Evolutionary conservation across 371 early-diverging fungal genomes (phyloP).

Genomic region (Mortierella sp.): DNA sequence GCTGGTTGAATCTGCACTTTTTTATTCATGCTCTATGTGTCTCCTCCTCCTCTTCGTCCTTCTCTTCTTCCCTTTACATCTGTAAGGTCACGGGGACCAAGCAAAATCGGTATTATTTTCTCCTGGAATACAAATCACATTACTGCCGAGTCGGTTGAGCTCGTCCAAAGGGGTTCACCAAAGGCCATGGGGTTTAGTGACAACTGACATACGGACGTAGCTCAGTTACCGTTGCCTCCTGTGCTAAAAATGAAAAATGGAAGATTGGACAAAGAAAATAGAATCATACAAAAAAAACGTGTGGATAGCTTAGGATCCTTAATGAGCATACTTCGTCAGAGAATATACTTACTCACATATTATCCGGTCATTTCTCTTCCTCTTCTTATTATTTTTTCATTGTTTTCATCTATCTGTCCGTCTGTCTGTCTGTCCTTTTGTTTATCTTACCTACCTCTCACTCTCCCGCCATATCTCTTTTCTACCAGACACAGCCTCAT

Average conservation of each 20-base stretch:
- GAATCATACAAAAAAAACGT: too few relatives aligned
- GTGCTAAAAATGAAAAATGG: neutral
- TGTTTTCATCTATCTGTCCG: neutral
- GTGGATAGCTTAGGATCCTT: too few relatives aligned
- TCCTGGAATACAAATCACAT: neutral
- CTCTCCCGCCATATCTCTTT: too few relatives aligned
- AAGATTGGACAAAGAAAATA: too few relatives aligned
- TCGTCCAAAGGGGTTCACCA: constrained; percentile 1
- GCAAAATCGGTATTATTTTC: neutral
- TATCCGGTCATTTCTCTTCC: neutral
- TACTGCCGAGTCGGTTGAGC: neutral
- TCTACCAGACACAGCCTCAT: too few relatives aligned
- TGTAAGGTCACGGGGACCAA: neutral
- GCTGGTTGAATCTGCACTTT: neutral
- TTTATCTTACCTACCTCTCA: neutral
- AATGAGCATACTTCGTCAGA: too few relatives aligned
- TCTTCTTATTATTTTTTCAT: neutral
- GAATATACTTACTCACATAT: neutral
- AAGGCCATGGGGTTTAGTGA: neutral
- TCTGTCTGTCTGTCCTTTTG: neutral
- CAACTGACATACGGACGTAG: neutral
- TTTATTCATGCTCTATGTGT: neutral
- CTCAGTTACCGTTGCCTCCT: neutral
- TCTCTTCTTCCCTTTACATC: neutral
- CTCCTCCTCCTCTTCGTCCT: neutral